Percentiles rank a stretch among this genome's conserved stretches.
Evolutionary conservation across 2,329 filamentous ascomycete genomes (phyloP).

Genomic region (Bertia moriformis): DNA sequence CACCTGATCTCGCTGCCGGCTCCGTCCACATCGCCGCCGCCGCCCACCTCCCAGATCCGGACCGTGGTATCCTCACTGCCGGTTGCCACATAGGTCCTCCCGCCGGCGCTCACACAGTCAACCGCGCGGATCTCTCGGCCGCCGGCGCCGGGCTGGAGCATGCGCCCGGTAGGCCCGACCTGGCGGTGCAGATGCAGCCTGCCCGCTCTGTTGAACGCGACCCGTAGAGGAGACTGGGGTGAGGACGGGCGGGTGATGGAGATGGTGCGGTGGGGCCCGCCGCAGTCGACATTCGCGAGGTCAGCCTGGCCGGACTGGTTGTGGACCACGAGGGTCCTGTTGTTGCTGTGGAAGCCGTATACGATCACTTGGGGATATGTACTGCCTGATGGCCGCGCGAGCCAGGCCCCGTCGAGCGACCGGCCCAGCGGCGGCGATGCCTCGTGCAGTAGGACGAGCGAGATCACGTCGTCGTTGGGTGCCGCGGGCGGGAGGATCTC

Average conservation of each 20-base stretch:
- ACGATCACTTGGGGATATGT: conserved; percentile 44
- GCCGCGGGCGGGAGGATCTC: conserved; percentile 6
- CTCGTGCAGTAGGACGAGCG: conserved; percentile 45
- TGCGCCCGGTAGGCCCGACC: conserved; percentile 19
- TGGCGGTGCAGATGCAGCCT: conserved; percentile 32
- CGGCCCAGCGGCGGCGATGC: conserved; percentile 58
- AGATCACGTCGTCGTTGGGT: no score
- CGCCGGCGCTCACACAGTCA: background rate
- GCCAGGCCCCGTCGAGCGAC: conserved; percentile 60
- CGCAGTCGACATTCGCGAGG: conserved; percentile 62
- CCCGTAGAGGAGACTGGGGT: conserved; percentile 11
- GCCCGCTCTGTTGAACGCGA: conserved; percentile 22
- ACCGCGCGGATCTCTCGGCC: conserved; percentile 2
- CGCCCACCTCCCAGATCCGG: background rate
- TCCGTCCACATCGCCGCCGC: conserved; percentile 21
- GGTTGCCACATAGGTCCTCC: conserved; percentile 2
- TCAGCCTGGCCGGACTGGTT: conserved; percentile 60
- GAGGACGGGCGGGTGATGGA: conserved; percentile 26
- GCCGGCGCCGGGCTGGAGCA: conserved; percentile 24
- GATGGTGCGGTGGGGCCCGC: conserved; percentile 71
- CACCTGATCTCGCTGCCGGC: no score
- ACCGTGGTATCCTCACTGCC: conserved; percentile 7
- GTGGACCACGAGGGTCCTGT: conserved; percentile 73
- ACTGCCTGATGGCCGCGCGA: conserved; percentile 22
- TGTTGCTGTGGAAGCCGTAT: conserved; percentile 67